phyloP scores from a whole-genome alignment of 306 rosid species.

The Glycine tomentella region DNA sequence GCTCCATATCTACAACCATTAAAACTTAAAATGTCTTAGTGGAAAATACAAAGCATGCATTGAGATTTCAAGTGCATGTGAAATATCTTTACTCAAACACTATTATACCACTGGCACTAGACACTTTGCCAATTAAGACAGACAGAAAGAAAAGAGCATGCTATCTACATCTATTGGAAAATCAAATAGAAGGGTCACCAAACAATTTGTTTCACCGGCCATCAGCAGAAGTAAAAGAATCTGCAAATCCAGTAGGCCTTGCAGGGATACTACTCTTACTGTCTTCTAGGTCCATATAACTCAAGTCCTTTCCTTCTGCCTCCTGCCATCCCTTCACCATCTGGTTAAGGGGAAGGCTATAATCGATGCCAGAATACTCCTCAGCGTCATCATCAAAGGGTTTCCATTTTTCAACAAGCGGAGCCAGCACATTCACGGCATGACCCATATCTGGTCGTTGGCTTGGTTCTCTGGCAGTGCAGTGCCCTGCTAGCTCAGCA shows the following conservation, averaged over 20 bases:
- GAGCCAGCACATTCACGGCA: conserved; percentile 82
- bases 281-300: conserved; percentile 76
- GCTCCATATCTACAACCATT: conserved; percentile 63
- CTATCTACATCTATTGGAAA: conserved; percentile 64
- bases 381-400: conserved; percentile 78
- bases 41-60: conserved; percentile 55
- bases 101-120: conserved; percentile 43
- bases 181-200: conserved; percentile 29
- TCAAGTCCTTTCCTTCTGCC: conserved; percentile 81
- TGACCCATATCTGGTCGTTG: conserved; percentile 98
- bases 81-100: conserved; percentile 54
- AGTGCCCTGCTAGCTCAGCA: conserved; percentile 94
- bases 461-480: conserved; percentile 92
- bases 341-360: conserved; percentile 89
- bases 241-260: conserved; percentile 94
- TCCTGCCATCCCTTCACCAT: conserved; percentile 99
- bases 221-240: conserved; percentile 92
- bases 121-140: conserved; percentile 51
- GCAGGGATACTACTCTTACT: conserved; percentile 97
- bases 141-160: conserved; percentile 50
- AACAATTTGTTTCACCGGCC: conserved; percentile 75
- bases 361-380: conserved; percentile 90
- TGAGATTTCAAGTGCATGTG: conserved; percentile 52
- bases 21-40: conserved; percentile 46
- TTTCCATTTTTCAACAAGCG: conserved; percentile 96